A percentile compares a stretch with the other conserved stretches of the same genome.
These are phyloP conservation scores for Salix exigua DNA, from an alignment of 345 rosid species.

Conservation along the genomic window DNA sequence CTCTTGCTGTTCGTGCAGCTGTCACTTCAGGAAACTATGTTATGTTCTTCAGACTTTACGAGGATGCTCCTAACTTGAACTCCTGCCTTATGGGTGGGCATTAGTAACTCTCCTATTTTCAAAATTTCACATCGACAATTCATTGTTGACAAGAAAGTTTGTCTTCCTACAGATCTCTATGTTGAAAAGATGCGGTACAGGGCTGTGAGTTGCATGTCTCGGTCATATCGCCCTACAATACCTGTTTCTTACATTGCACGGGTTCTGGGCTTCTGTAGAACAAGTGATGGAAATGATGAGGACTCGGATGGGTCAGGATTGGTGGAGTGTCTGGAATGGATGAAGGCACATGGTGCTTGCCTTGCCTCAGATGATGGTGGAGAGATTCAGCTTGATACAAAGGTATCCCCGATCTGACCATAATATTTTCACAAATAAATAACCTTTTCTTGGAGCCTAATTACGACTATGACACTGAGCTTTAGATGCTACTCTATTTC, in stretches of 20 bases:
- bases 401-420: slow-evolving; percentile 36
- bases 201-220: slow-evolving; percentile 82
- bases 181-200: slow-evolving; percentile 89
- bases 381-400: slow-evolving; percentile 77
- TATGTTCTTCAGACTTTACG: slow-evolving; percentile 78
- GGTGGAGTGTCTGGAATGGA: slow-evolving; percentile 83
- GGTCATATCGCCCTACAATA: slow-evolving; percentile 83
- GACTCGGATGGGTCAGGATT: slow-evolving; percentile 40
- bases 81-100: slow-evolving; percentile 83
- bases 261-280: slow-evolving; percentile 61
- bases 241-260: slow-evolving; percentile 73
- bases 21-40: slow-evolving; percentile 91
- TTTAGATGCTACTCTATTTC: not conserved
- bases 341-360: slow-evolving; percentile 82
- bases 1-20: slow-evolving; percentile 91
- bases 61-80: slow-evolving; percentile 84
- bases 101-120: not conserved
- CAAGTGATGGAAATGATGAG: slow-evolving; percentile 51
- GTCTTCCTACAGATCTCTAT: slow-evolving; percentile 61
- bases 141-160: not conserved
- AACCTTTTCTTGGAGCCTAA: not conserved
- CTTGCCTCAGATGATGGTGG: slow-evolving; percentile 53
- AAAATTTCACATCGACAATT: not conserved
- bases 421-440: not conserved
- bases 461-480: not conserved